Conservation (phyloP, 257 asterid species). For the Craterostigma plantagineum region DNA sequence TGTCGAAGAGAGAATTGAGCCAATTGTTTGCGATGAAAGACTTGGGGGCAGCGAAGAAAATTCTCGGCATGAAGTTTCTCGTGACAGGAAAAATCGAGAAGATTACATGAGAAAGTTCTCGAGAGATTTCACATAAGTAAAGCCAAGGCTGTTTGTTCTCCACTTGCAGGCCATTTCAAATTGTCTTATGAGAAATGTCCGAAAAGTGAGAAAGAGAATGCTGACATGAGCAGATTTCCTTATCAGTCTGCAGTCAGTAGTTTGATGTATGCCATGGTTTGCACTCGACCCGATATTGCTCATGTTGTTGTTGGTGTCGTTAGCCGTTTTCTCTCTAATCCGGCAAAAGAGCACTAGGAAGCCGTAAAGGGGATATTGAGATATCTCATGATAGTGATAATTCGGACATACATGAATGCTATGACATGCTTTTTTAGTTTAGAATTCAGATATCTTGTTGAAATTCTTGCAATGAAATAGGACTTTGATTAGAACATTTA, state of each 20-base stretch:
- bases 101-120: neutral
- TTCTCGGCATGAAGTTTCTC: neutral
- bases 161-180: neutral
- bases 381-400: no score
- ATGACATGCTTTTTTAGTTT: no score
- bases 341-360: neutral
- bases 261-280: neutral
- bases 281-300: neutral
- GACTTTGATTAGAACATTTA: no score
- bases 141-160: neutral
- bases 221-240: neutral
- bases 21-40: neutral
- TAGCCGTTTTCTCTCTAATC: neutral
- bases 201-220: neutral
- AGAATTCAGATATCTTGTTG: no score
- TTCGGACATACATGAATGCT: no score
- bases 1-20: neutral
- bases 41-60: neutral
- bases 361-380: neutral
- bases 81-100: neutral
- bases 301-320: neutral
- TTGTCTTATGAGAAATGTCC: neutral
- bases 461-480: no score
- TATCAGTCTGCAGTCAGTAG: neutral
- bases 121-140: neutral